Percentiles rank a stretch among this genome's conserved stretches.
These are phyloP conservation scores for Detonula confervacea DNA, from an alignment of 352 stramenopile species.

Conservation along the genomic window DNA sequence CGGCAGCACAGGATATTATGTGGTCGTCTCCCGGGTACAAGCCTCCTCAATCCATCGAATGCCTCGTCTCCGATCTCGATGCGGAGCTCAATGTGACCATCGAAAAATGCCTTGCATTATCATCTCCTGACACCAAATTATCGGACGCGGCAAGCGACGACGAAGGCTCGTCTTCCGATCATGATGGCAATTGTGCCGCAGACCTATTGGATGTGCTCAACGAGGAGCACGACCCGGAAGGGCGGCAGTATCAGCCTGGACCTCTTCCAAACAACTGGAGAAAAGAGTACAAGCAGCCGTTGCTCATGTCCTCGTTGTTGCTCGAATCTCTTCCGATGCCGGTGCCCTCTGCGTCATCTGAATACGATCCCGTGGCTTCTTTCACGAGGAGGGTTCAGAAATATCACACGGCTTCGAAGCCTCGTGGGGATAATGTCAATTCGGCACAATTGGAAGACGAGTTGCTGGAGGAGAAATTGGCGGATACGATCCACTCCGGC, in stretches of 20 bases:
- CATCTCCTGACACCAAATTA: conserved; percentile 18
- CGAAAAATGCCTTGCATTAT: conserved; percentile 26
- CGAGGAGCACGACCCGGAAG: not conserved
- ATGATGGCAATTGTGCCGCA: conserved; percentile 11
- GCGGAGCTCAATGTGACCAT: conserved; percentile 47
- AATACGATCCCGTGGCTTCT: conserved; percentile 38
- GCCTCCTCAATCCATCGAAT: conserved; percentile 41
- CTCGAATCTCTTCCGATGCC: conserved; percentile 51
- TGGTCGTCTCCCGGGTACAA: conserved; percentile 20
- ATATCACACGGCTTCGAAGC: conserved; percentile 21
- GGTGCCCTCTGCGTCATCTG: conserved; percentile 29
- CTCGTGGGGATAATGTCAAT: not conserved
- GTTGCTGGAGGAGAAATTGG: conserved; percentile 36
- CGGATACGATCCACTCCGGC: conserved; percentile 45
- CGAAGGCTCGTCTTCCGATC: conserved; percentile 5
- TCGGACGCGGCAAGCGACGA: not conserved
- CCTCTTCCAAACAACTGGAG: not conserved
- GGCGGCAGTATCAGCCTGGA: too few species aligned
- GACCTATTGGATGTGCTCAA: not conserved
- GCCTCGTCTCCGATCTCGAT: conserved; percentile 43
- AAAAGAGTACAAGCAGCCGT: conserved; percentile 29
- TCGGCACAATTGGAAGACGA: conserved; percentile 32
- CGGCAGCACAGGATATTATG: not conserved
- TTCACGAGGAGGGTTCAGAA: conserved; percentile 54
- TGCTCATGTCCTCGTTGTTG: conserved; percentile 54